Base-by-base conservation (phyloP, 1,284 basidiomycete genomes). In the Laetiporus sulphureus region DNA sequence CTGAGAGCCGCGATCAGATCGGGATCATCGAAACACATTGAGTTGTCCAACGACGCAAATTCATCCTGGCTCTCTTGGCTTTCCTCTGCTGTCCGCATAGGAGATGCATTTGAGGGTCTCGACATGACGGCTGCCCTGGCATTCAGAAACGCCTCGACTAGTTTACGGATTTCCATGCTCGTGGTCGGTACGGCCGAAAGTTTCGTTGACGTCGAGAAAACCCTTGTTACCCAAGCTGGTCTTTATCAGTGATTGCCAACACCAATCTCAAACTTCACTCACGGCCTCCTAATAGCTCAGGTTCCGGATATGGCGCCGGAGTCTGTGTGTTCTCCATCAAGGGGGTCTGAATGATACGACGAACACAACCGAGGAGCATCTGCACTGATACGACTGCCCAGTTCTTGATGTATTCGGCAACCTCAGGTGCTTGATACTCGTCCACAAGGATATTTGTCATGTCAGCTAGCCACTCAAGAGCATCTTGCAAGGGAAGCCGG, bases 41-140 rank as follows among this genome's bases (percentile, higher is more conserved):
- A 59, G 16, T 10, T 29, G 42, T 69, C 69, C 22, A 76, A 66
- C 35, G 65, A 65, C 22, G 71, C 75, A 53, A 76, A 85, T 38
- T 75, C 69, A 32, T 92, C 86, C 56, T 91, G 85, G 51, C 88
- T 93, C 49, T 91, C 89, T 52, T 81, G 70, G 44, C 70, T 70
- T 41, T 75, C 66, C 35, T 59, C 50, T 36, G 52, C 42, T 44
- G 33, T 11, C n/a, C 2, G 42, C 40, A n/a, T n/a, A n/a, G n/a
- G n/a, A n/a, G n/a, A n/a, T n/a, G n/a, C 69, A 3, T 67, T 64
- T 15, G 67, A 63, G 1, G 73, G 70, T 11, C 57, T 57, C 0
- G 78, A 78, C 6, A 83, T 59, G 6, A 73, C 71, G 3, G 53
- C 62, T 4, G 63, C 60, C 13, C 90, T 75, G 13, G 74, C 73